Percentiles rank a stretch among this genome's conserved stretches.
Evolutionary conservation across 1,139 yeast species (phyloP).

Genomic region (Kluyveromyces sp.): DNA sequence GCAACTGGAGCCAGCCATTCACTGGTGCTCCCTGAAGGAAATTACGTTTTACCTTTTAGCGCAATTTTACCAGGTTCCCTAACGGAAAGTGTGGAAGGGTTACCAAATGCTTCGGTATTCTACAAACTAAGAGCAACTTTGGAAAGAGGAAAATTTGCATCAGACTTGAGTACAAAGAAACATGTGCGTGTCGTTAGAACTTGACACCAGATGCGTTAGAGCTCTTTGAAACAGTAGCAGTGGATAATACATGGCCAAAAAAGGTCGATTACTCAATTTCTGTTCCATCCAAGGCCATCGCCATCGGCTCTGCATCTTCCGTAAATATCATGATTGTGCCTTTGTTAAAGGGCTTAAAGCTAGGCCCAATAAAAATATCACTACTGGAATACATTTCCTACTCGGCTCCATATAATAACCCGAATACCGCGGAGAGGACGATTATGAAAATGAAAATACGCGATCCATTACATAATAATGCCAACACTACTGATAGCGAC

Average conservation of each 20-base stretch:
- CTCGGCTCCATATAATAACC: constrained; percentile 44
- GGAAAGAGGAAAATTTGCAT: constrained; percentile 74
- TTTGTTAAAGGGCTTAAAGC: constrained; percentile 64
- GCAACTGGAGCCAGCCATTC: constrained; percentile 18
- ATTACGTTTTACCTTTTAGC: constrained; percentile 86
- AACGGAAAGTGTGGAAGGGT: constrained; percentile 85
- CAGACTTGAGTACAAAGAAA: constrained; percentile 57
- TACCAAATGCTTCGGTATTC: constrained; percentile 74
- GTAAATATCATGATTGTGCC: constrained; percentile 72
- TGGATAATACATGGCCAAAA: constrained; percentile 93
- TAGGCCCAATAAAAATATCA: constrained; percentile 64
- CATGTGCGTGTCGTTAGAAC: constrained; percentile 84
- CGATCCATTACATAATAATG: constrained; percentile 31
- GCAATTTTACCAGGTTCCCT: constrained; percentile 77
- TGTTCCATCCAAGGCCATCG: constrained; percentile 82
- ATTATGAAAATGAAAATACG: constrained; percentile 41
- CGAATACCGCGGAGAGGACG: constrained; percentile 52
- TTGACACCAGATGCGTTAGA: constrained; percentile 82
- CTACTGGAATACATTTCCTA: constrained; percentile 62
- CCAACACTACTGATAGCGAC: constrained; percentile 4
- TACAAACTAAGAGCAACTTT: constrained; percentile 73
- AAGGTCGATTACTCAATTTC: constrained; percentile 87
- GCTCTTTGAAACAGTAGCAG: constrained; percentile 84
- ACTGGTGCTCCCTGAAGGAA: constrained; percentile 54
- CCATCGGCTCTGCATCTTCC: constrained; percentile 76